Evolutionary conservation across 2,329 filamentous ascomycete species (phyloP).

Genomic region (Penicillium sp.): DNA sequence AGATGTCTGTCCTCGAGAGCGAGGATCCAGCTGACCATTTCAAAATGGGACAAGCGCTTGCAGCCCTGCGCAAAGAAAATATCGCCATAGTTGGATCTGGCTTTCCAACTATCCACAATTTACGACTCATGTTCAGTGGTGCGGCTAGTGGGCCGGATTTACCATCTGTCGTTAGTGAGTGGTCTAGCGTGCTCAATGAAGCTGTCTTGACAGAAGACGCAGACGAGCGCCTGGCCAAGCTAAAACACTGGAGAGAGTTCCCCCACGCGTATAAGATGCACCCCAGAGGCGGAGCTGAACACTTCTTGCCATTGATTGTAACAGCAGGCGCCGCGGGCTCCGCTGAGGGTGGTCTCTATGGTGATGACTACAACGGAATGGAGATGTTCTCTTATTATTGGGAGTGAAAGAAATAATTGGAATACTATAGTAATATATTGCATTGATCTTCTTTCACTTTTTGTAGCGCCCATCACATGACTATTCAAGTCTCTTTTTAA

Average conservation of each 20-base stretch:
- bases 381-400: conserved; percentile 14
- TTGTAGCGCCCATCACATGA: too few species aligned
- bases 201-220: conserved; percentile 10
- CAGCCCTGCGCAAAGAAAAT: conserved; percentile 13
- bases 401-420: neutral
- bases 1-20: conserved; percentile 14
- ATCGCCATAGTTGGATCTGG: conserved; percentile 13
- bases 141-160: neutral
- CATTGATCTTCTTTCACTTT: neutral
- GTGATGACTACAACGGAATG: conserved; percentile 4
- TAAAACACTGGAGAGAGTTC: conserved; percentile 13
- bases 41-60: conserved; percentile 11
- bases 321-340: conserved; percentile 8
- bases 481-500: too few species aligned
- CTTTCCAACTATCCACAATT: conserved; percentile 13
- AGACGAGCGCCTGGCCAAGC: conserved; percentile 7
- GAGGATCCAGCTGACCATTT: conserved; percentile 12
- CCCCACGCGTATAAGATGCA: conserved; percentile 13
- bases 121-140: conserved; percentile 9
- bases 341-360: conserved; percentile 9
- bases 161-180: conserved; percentile 6
- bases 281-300: conserved; percentile 11
- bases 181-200: conserved; percentile 10
- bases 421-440: neutral
- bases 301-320: conserved; percentile 15